Evolutionary conservation across 805 yeast genomes (phyloP).

Genomic region (Saccharomyces eubayanus): DNA sequence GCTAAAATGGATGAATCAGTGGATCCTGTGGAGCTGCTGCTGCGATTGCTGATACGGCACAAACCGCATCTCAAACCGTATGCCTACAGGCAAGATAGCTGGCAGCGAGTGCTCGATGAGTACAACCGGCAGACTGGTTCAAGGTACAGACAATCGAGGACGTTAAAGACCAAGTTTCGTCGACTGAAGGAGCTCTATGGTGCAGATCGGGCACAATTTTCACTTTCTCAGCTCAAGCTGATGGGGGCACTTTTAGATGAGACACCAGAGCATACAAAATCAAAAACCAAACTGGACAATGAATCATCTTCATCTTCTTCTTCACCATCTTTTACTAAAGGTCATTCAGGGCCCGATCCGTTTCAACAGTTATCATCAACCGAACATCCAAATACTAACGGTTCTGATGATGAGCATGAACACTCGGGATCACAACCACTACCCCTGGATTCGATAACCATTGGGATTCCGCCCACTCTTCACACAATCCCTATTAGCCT

Average conservation of each 20-base stretch:
- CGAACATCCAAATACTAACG: not conserved
- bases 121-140: constrained; percentile 20
- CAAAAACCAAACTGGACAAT: not conserved
- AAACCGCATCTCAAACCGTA: constrained; percentile 26
- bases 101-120: constrained; percentile 21
- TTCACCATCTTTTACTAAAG: not conserved
- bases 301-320: not conserved
- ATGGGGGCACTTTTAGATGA: constrained; percentile 9
- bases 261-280: not conserved
- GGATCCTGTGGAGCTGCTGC: constrained; percentile 14
- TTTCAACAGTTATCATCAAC: not conserved
- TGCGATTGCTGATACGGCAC: constrained; percentile 17
- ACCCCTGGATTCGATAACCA: constrained; percentile 18
- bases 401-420: not conserved
- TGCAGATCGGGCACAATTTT: constrained; percentile 5
- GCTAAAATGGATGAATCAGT: constrained; percentile 2
- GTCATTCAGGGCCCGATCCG: not conserved
- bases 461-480: constrained; percentile 4
- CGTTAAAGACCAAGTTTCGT: constrained; percentile 24
- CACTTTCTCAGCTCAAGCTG: constrained; percentile 8
- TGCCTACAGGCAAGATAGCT: constrained; percentile 19
- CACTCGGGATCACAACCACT: constrained; percentile 7
- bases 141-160: constrained; percentile 24
- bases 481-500: not conserved
- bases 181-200: constrained; percentile 15